Conservation (phyloP, 495 filamentous ascomycete species). For the Zalerion maritima region DNA sequence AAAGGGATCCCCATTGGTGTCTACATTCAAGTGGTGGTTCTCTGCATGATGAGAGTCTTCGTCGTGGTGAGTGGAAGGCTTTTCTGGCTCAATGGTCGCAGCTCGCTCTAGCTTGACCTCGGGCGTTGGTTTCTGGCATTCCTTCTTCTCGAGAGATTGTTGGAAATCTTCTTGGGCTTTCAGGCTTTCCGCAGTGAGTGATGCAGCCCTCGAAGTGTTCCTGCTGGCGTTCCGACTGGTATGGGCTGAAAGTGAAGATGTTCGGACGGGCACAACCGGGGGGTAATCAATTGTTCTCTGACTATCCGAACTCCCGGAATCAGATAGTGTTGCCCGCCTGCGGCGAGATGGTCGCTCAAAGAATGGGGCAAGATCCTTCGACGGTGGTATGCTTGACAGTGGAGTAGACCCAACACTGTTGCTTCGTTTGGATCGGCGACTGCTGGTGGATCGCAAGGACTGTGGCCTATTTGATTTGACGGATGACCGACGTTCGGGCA, state of each 20-base stretch:
- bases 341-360: conserved; percentile 21
- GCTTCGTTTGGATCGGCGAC: conserved; percentile 30
- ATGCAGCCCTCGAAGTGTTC: conserved; percentile 33
- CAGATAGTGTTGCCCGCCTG: conserved; percentile 31
- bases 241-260: conserved; percentile 55
- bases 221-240: conserved; percentile 54
- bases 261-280: conserved; percentile 45
- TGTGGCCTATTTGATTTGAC: conserved; percentile 36
- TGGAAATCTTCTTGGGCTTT: conserved; percentile 39
- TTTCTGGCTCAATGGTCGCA: conserved; percentile 19
- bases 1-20: conserved; percentile 38
- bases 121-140: conserved; percentile 14
- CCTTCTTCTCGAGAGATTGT: conserved; percentile 12
- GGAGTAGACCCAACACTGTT: conserved; percentile 28
- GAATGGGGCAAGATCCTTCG: conserved; percentile 17
- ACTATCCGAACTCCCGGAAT: conserved; percentile 28
- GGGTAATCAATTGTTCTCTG: conserved; percentile 41
- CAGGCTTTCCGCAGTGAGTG: conserved; percentile 51
- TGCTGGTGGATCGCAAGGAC: conserved; percentile 39
- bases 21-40: conserved; percentile 23
- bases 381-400: conserved; percentile 16
- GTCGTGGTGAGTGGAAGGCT: conserved; percentile 2
- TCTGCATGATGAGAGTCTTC: conserved; percentile 9
- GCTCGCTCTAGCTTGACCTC: conserved; percentile 15
- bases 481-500: conserved; percentile 54